Evolutionary conservation across 371 early-diverging fungal genomes (phyloP), one percentile per base, ranked within the genome.

Genomic region (Mortierella sp.): DNA sequence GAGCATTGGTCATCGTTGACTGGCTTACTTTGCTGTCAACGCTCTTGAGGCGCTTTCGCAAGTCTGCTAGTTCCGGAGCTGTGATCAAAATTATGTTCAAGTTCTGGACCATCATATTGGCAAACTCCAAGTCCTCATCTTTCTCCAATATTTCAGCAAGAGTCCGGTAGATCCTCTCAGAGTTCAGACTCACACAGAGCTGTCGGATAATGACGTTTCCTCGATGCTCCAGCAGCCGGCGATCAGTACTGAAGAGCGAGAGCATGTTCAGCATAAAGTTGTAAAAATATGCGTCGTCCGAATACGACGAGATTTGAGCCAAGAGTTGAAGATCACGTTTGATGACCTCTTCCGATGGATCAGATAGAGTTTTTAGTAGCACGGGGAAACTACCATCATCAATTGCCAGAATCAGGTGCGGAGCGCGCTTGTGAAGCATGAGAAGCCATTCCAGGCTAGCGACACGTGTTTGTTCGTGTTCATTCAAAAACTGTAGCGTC

Each of bases 31-130:
- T 84, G 11, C 86, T 87, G n/a, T 94, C 94, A 47, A 94, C 75
- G 62, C 89, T 90, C 73, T 91, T 89, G 16, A 96, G 78, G 51
- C 92, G 84, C 39, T 90, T 88, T 40, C 97, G 84, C 54, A 96
- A 78, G 57, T 95, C 95, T 0, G 89, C 73, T n/a, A 96, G 83
- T 75, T 98, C 98, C 1, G 96, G 94, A 0, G 97, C 93, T 2
- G 97, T 97, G 28, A 97, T 93, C 16, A 98, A 85, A 52, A 98
- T 96, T 67, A 95, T 90, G 79, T 96, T 97, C 62, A 98, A 84
- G 58, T 96, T 95, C 83, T 96, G 97, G 4, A 98, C 94, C 96
- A 98, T 97, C 12, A 91, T 94, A 62, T 92, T 91, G 3, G 95
- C 94, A 87, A 96, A 96, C 57, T 96, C 97, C 26, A 95, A 71